Evolutionary conservation across 345 rosid species (phyloP), one percentile per base, ranked within the genome.

Genomic region (Populus alba): DNA sequence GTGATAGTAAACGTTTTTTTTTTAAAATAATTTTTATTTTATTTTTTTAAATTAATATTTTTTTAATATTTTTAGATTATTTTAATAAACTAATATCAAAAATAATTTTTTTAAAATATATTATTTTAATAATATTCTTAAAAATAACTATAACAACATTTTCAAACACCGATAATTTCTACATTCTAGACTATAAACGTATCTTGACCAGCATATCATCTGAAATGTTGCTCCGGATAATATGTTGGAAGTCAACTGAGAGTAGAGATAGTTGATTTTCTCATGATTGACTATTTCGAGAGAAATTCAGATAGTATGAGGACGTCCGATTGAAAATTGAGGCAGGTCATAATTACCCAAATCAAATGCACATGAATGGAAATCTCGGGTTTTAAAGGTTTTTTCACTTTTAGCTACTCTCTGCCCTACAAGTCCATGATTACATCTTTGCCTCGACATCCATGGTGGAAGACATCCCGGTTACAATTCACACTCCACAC

Each of bases 401-500:
- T 38, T 66, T 59, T 43, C 15, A 35, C 57, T 27, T 75, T 62
- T 45, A 45, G 47, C 67, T 62, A 33, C 0, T 38, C 35, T 37
- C 20, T 45, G 12, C 41, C 57, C 67, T 41, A 23, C 76, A 25
- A n/a, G 39, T 65, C 71, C 72, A 70, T 72, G 72, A 53, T 74
- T 73, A 72, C 79, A 38, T 22, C 23, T 33, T 18, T 61, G n/a
- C 59, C 77, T 61, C 17, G 7, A 8, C 20, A 18, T 43, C 57
- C 66, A 45, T 33, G 23, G 76, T 69, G 83, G 84, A 83, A 4
- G 78, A 77, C 75, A 87, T 86, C 78, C 70, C 31, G 72, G 80
- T 66, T 74, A 80, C 84, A 74, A 76, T 81, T 78, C 86, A 79
- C 59, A 73, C 69, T 76, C 80, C 75, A 66, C 68, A 51, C n/a